phyloP scores from a whole-genome alignment of 352 stramenopile species.

The Pythium volutum region DNA sequence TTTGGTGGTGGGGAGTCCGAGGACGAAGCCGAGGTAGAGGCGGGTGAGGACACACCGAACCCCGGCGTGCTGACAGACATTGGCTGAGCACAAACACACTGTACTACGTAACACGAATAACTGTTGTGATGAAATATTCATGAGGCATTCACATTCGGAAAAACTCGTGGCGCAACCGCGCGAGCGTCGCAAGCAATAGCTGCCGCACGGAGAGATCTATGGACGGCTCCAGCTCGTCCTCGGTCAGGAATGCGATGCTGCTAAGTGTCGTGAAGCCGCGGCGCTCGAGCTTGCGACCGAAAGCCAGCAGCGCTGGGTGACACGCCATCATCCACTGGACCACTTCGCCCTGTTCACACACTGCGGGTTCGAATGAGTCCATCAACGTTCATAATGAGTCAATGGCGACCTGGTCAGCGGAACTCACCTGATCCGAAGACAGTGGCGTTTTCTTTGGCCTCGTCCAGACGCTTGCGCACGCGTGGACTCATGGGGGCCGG shows the following conservation, averaged over 20 bases:
- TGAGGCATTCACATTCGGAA: conserved; percentile 64
- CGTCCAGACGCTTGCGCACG: conserved; percentile 65
- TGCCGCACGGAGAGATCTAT: conserved; percentile 37
- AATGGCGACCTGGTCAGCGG: no score
- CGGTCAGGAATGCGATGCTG: conserved; percentile 81
- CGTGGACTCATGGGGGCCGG: conserved; percentile 42
- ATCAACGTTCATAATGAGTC: no score
- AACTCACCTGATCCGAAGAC: conserved; percentile 60
- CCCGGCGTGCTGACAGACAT: no score
- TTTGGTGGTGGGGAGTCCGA: conserved; percentile 12
- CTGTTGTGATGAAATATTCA: background rate
- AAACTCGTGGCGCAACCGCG: conserved; percentile 70
- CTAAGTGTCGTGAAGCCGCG: conserved; percentile 68
- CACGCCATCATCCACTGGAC: conserved; percentile 85
- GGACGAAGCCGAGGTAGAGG: conserved; percentile 3
- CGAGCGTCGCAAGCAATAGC: conserved; percentile 60
- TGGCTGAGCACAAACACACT: background rate
- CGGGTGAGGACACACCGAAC: background rate
- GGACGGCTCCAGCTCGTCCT: conserved; percentile 48
- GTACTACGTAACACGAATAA: background rate
- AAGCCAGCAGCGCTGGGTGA: conserved; percentile 56
- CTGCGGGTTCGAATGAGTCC: conserved; percentile 29
- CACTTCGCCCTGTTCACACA: conserved; percentile 77
- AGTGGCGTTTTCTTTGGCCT: conserved; percentile 74
- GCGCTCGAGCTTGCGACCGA: conserved; percentile 55